phyloP scores from a whole-genome alignment of 208 protist species.

The Leishmania gerbilli region DNA sequence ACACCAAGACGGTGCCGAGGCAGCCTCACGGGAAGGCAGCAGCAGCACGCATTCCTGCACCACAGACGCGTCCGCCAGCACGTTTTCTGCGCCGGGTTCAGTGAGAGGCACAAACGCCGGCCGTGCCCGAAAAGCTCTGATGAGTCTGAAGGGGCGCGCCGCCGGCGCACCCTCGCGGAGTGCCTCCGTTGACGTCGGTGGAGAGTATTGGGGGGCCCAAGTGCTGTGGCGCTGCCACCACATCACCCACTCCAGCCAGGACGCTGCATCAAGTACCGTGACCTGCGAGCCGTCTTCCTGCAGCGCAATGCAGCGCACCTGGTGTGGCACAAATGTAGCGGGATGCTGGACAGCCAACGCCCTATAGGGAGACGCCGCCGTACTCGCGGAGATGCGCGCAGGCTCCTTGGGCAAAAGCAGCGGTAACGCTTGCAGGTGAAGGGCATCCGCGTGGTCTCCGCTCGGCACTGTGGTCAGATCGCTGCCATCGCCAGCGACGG shows the following conservation, averaged over 20 bases:
- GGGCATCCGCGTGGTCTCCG: not conserved
- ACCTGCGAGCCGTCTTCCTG: not conserved
- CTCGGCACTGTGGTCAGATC: not conserved
- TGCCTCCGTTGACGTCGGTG: not conserved
- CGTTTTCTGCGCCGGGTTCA: not conserved
- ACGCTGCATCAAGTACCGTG: slow-evolving; percentile 22
- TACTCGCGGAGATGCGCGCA: not conserved
- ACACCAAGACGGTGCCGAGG: slow-evolving; percentile 4
- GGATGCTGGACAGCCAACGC: not conserved
- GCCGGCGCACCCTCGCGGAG: not conserved
- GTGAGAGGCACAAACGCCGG: not conserved
- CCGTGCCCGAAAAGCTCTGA: not conserved
- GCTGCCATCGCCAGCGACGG: not conserved
- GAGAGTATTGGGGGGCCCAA: not conserved
- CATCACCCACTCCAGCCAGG: slow-evolving; percentile 19
- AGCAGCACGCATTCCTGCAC: slow-evolving; percentile 10
- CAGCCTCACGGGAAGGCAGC: not conserved
- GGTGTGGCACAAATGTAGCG: not conserved
- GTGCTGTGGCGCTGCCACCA: slow-evolving; percentile 15
- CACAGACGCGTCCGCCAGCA: not conserved
- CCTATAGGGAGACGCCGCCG: not conserved
- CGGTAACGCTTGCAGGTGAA: not conserved
- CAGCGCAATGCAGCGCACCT: slow-evolving; percentile 17
- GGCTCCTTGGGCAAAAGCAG: not conserved
- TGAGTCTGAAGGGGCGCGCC: not conserved